Evolutionary conservation across 768 basidiomycete genomes (phyloP).

Genomic region (Suillus luteus): DNA sequence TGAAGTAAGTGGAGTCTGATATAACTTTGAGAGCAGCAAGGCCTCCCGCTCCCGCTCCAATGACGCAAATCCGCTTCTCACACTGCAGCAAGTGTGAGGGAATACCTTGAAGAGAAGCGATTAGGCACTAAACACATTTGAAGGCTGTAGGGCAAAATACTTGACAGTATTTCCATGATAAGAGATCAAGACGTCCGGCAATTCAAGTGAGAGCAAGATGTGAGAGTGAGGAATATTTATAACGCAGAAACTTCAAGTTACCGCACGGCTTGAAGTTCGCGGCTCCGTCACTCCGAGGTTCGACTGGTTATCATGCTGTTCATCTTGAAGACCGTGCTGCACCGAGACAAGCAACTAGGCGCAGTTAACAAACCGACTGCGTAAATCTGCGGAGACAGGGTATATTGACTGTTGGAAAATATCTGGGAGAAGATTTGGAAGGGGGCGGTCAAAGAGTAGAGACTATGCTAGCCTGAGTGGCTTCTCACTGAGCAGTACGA

Average conservation of each 20-base stretch:
- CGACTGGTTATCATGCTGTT: neutral
- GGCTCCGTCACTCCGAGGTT: too few species aligned
- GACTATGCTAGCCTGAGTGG: too few species aligned
- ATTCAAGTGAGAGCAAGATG: conserved; percentile 44
- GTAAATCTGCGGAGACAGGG: conserved; percentile 49
- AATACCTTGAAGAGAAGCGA: neutral
- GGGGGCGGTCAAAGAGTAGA: too few species aligned
- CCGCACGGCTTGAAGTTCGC: conserved; percentile 40
- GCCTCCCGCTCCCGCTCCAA: conserved; percentile 79
- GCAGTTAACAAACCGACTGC: conserved; percentile 64
- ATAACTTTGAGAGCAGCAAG: conserved; percentile 69
- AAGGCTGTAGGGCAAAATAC: neutral
- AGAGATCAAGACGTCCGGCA: conserved; percentile 65
- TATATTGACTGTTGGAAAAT: neutral
- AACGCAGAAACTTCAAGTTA: conserved; percentile 57
- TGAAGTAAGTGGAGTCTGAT: conserved; percentile 57
- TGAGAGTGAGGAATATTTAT: neutral
- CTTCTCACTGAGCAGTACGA: conserved; percentile 51
- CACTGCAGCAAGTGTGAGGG: neutral
- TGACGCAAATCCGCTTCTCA: conserved; percentile 58
- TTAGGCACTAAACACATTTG: neutral
- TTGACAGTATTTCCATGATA: conserved; percentile 6
- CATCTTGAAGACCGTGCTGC: conserved; percentile 43
- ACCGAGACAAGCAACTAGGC: conserved; percentile 69
- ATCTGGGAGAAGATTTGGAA: neutral